A percentile compares a stretch with the other conserved stretches of the same genome.
Conservation (phyloP, 1,284 basidiomycete species). For the Cutaneotrichosporon cutaneum region DNA sequence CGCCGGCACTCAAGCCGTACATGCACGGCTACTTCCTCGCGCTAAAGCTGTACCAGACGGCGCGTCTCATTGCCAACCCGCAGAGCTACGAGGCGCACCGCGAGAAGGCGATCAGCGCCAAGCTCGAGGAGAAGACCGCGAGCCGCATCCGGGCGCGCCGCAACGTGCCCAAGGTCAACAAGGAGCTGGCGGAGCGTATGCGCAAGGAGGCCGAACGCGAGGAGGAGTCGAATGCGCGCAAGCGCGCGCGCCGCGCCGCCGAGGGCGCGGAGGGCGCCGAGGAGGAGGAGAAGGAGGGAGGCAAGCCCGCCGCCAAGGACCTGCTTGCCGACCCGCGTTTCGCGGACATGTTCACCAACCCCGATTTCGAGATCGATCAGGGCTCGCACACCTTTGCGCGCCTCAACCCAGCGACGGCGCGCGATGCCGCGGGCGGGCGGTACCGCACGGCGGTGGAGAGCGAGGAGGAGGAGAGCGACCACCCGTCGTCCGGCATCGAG, state of each 20-base stretch:
- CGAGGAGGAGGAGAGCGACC: constrained; percentile 84
- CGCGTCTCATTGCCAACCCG: constrained; percentile 92
- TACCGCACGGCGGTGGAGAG: constrained; percentile 79
- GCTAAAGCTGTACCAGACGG: constrained; percentile 92
- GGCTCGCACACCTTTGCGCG: constrained; percentile 80
- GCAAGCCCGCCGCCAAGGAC: constrained; percentile 37
- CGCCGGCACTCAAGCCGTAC: constrained; percentile 92
- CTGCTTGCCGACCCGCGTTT: constrained; percentile 87
- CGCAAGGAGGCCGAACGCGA: constrained; percentile 70
- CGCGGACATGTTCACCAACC: constrained; percentile 85
- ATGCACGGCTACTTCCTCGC: constrained; percentile 99
- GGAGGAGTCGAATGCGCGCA: constrained; percentile 64
- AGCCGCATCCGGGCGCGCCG: constrained; percentile 82
- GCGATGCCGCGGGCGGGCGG: constrained; percentile 36
- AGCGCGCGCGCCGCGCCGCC: constrained; percentile 50
- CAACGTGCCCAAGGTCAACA: constrained; percentile 76
- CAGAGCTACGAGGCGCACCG: constrained; percentile 93
- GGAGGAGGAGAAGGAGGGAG: constrained; percentile 54
- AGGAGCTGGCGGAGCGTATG: constrained; percentile 83
- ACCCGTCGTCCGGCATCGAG: constrained; percentile 65
- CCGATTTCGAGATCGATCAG: constrained; percentile 93
- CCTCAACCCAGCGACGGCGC: constrained; percentile 79
- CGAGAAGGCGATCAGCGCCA: constrained; percentile 79
- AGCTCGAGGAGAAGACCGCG: constrained; percentile 90
- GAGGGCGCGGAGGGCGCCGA: constrained; percentile 45